A percentile compares a stretch with the other conserved stretches of the same genome.
Conservation (phyloP, 768 basidiomycete species). For the Hericium erinaceus region DNA sequence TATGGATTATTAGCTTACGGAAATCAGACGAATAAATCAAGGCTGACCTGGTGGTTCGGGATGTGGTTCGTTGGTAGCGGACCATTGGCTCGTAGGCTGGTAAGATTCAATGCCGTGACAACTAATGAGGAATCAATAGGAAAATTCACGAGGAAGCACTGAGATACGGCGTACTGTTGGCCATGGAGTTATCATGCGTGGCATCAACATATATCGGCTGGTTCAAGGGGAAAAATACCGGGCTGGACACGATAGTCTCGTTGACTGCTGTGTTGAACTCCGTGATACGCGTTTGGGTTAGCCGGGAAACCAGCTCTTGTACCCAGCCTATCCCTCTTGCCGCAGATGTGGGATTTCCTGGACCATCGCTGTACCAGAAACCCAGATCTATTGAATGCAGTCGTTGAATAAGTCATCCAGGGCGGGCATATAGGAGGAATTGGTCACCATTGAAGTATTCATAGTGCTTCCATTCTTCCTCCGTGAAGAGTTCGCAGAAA, state of each 20-base stretch:
- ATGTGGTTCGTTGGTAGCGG: conserved; percentile 32
- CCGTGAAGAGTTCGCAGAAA: conserved; percentile 42
- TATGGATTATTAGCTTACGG: not conserved
- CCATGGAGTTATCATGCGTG: conserved; percentile 35
- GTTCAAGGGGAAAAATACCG: conserved; percentile 26
- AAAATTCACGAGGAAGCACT: not conserved
- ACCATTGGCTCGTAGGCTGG: conserved; percentile 29
- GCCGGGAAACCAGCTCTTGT: conserved; percentile 34
- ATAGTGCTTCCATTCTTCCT: conserved; percentile 42
- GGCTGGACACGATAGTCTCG: conserved; percentile 32
- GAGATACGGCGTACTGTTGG: conserved; percentile 21
- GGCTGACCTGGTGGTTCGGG: conserved; percentile 20
- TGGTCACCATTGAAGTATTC: conserved; percentile 16
- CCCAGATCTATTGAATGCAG: conserved; percentile 8
- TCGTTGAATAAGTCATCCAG: too few relatives aligned
- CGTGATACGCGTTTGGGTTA: conserved; percentile 28
- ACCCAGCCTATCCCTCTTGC: conserved; percentile 32
- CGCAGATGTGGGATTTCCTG: conserved; percentile 33
- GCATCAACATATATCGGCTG: conserved; percentile 37
- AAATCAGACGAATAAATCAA: not conserved
- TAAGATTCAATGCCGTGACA: conserved; percentile 36
- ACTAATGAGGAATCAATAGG: conserved; percentile 17
- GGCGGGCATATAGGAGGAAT: too few relatives aligned
- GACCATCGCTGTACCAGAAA: conserved; percentile 32
- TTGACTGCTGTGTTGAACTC: conserved; percentile 37